Conservation (phyloP, 345 rosid species). For the Aegle marmelos region DNA sequence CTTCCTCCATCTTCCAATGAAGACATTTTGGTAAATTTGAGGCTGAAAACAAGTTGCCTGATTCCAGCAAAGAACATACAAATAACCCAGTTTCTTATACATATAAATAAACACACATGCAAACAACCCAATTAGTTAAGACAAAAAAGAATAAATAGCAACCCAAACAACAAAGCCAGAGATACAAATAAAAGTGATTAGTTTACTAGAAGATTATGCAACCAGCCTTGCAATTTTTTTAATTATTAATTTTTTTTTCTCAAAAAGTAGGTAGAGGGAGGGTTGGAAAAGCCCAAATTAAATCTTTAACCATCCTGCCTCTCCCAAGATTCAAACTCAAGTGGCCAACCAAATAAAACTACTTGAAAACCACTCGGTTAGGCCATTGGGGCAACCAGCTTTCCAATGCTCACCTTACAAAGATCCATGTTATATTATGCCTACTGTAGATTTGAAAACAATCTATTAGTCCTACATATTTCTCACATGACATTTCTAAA, state of each 20-base stretch:
- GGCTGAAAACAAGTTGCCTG: conserved; percentile 97
- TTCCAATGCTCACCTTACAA: neutral
- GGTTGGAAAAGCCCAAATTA: too few relatives aligned
- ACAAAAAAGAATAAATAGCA: conserved; percentile 1
- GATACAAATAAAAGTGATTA: neutral
- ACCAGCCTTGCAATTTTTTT: too few relatives aligned
- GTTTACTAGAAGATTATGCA: conserved; percentile 2
- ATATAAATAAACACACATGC: neutral
- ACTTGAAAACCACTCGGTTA: too few relatives aligned
- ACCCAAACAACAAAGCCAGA: conserved; percentile 10
- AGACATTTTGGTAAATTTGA: conserved; percentile 83
- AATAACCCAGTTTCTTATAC: neutral
- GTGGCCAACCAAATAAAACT: too few relatives aligned
- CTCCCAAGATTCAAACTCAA: too few relatives aligned
- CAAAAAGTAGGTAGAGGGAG: too few relatives aligned
- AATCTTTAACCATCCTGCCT: too few relatives aligned
- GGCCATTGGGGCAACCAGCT: neutral
- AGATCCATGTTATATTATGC: neutral
- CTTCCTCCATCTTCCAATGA: conserved; percentile 95
- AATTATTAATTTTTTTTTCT: too few relatives aligned
- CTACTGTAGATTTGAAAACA: neutral
- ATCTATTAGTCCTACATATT: neutral
- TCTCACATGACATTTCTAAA: neutral
- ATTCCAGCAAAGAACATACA: conserved; percentile 30
- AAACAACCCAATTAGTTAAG: neutral